Evolutionary conservation across 169 alveolate species (phyloP), one percentile per base, ranked within the genome.

Genomic region (Eimeria mitis): DNA sequence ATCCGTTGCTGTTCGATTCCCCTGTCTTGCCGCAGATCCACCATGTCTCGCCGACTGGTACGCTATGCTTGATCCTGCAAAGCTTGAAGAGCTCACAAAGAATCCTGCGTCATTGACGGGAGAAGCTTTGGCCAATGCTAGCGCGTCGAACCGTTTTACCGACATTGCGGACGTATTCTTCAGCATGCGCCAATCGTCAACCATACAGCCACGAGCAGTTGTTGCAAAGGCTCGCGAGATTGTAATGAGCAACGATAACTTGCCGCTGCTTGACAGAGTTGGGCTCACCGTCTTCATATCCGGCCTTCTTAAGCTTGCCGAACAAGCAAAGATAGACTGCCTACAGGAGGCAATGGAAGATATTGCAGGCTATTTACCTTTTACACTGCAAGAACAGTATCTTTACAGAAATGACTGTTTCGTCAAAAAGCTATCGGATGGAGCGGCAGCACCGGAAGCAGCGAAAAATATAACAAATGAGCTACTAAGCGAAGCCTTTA

Each of bases 1-100:
- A 21, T 13, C 47, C 25, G n/a, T 28, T 42, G 47, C 68, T 47
- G 28, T n/a, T 31, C 25, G 0, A n/a, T 78, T 44, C 42, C 73
- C 28, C 40, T 47, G 34, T 19, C 44, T 54, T 81, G 73, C 13
- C 42, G 40, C 78, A 85, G 91, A 85, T 63, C 91, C 91, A 37
- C 78, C 40, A 4, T 59, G 56, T 40, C 61, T 85, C 79, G 91
- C 31, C 34, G 91, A 85, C 91, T 85, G 91, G 91, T 85, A 85
- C 59, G 37, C 79, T 61, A 8, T 85, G 54, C 65, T 61, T 61
- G 78, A 85, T 25, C 34, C 13, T 14, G 63, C 8, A 37, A 56
- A 85, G 91, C 91, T 85, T 40, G 91, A 85, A 85, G 56, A 49
- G 63, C 91, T 85, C 52, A 85, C 91, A 16, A 61, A 21, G 79